These are phyloP conservation scores for Pseudozyma tsukubaensis DNA, from an alignment of 1,284 basidiomycete genomes.

Conservation along the genomic window DNA sequence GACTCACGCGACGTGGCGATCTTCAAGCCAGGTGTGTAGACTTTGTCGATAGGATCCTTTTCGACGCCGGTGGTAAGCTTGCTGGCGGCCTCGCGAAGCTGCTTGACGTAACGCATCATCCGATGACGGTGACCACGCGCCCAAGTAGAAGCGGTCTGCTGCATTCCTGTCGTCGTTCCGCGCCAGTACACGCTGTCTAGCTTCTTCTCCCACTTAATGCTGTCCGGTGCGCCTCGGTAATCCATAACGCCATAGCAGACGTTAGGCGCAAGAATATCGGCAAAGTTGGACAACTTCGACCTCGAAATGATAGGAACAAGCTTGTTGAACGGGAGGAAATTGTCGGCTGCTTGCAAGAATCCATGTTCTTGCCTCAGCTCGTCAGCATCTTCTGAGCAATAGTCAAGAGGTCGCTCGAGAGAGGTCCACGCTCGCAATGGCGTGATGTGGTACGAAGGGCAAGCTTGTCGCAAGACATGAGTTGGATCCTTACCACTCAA, in stretches of 20 bases:
- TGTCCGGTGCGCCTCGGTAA: slow-evolving; percentile 23
- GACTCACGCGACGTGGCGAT: slow-evolving; percentile 27
- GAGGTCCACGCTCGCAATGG: slow-evolving; percentile 12
- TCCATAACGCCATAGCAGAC: slow-evolving; percentile 21
- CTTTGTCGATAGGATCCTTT: slow-evolving; percentile 22
- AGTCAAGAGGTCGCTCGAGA: slow-evolving; percentile 28
- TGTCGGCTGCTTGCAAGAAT: slow-evolving; percentile 27
- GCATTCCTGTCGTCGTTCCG: slow-evolving; percentile 23
- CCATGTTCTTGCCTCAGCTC: slow-evolving; percentile 25
- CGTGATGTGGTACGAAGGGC: slow-evolving; percentile 33
- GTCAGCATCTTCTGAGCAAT: slow-evolving; percentile 16
- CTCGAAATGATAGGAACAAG: slow-evolving; percentile 33
- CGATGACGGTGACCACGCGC: slow-evolving; percentile 40
- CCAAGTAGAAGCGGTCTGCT: slow-evolving; percentile 21
- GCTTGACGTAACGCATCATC: slow-evolving; percentile 37
- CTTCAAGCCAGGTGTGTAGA: slow-evolving; percentile 7
- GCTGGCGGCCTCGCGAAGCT: slow-evolving; percentile 38
- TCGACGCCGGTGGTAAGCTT: slow-evolving; percentile 24
- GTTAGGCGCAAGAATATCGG: slow-evolving; percentile 38
- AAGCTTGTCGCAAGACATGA: slow-evolving; percentile 9
- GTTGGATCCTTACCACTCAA: slow-evolving; percentile 10
- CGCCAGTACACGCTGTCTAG: slow-evolving; percentile 35
- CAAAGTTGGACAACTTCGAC: slow-evolving; percentile 39
- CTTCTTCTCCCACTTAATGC: slow-evolving; percentile 23
- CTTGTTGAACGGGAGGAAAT: slow-evolving; percentile 29